Evolutionary conservation across 768 basidiomycete species (phyloP), one percentile per base, ranked within the genome.

Genomic region (Termitomyces sp.): DNA sequence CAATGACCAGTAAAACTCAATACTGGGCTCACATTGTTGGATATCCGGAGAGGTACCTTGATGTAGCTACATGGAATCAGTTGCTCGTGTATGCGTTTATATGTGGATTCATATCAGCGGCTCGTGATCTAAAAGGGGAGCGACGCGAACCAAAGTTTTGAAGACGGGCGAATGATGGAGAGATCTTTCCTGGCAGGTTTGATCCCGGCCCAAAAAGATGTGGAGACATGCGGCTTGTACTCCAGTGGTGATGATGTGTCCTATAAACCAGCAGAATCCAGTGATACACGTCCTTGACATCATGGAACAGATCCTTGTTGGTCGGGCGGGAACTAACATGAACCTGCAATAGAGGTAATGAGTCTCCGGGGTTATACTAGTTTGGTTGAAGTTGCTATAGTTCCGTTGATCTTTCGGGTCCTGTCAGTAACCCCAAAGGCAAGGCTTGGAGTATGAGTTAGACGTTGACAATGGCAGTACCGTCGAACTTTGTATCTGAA

Each of bases 161-260:
- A 55, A 56, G 61, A 61, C 60, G 50, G 63, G 62, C 61, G 64
- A 65, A 65, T 68, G 66, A 68, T 68, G 66, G 59, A 56, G 58
- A 62, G 55, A 50, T 56, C 53, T 63, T 57, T 28, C 56, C 52
- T 67, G 61, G 52, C 58, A 58, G 63, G 64, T 67, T 61, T 62
- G 65, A 61, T 57, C 56, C 46, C 60, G 30, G 50, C 41, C 56
- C 28, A 35, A 61, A 62, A 50, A 33, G n/a, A 46, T 50, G 46
- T 54, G 47, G 48, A 58, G 51, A 64, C 61, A 68, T 68, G 59
- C 58, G 63, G 67, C 48, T 60, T 38, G 23, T 57, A 61, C 61
- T 63, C 59, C 63, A 62, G 62, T 50, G 28, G 43, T 40, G 57
- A 60, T 44, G 41, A 55, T 23, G 58, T 58, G 49, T 59, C 46